Conservation (phyloP, 1,139 yeast species). For the Debaryomycetaceae sp. region DNA sequence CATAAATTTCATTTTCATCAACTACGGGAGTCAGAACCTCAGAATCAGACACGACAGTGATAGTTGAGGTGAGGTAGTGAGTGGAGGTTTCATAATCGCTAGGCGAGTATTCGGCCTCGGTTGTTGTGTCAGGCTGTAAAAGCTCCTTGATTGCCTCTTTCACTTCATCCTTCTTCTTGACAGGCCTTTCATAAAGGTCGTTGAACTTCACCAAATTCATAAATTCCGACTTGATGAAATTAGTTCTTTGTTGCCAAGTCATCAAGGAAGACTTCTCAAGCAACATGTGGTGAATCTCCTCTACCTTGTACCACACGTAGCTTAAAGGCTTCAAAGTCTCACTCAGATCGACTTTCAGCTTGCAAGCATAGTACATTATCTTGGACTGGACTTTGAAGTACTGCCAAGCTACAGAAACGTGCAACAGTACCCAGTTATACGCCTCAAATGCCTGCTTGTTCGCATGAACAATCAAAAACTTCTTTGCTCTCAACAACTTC, state of each 20-base stretch:
- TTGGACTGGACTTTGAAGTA: background rate
- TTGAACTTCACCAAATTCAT: slow-evolving; percentile 21
- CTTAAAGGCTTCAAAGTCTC: background rate
- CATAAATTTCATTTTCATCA: slow-evolving; percentile 8
- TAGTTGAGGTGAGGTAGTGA: slow-evolving; percentile 26
- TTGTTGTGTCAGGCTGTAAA: slow-evolving; percentile 3
- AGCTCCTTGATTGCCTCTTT: slow-evolving; percentile 7
- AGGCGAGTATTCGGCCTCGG: background rate
- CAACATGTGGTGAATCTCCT: slow-evolving; percentile 1
- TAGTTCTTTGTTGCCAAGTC: slow-evolving; percentile 15
- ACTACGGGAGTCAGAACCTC: slow-evolving; percentile 14
- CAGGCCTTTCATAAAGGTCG: slow-evolving; percentile 7
- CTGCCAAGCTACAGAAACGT: background rate
- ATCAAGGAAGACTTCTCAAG: slow-evolving; percentile 4
- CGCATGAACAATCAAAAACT: background rate
- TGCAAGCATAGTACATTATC: background rate
- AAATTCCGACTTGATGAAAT: slow-evolving; percentile 28
- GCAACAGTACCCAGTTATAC: background rate
- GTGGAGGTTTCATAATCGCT: slow-evolving; percentile 22
- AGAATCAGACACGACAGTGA: slow-evolving; percentile 13
- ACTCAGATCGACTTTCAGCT: background rate
- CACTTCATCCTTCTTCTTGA: background rate
- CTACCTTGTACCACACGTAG: background rate
- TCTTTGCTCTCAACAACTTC: background rate
- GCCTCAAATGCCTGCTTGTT: background rate